Evolutionary conservation across 352 stramenopile species (phyloP).

Genomic region (Chrysophaeum taylorii): DNA sequence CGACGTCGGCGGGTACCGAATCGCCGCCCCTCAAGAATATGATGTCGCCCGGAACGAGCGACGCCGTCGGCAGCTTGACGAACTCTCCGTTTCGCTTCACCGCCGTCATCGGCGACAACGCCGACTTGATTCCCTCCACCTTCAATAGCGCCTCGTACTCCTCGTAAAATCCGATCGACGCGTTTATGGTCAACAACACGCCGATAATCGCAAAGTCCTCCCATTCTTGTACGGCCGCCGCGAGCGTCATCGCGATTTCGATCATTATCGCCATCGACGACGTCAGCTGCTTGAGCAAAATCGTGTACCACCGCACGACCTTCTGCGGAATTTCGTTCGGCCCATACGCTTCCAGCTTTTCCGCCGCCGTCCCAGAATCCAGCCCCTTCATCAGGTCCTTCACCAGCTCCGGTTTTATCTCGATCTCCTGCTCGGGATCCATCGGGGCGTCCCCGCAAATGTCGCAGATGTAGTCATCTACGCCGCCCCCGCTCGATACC

Average conservation of each 20-base stretch:
- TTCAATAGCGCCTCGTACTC: slow-evolving; percentile 44
- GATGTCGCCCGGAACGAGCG: slow-evolving; percentile 47
- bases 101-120: background rate
- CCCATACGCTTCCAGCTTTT: slow-evolving; percentile 65
- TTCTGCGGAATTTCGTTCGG: slow-evolving; percentile 63
- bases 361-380: slow-evolving; percentile 58
- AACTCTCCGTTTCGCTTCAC: slow-evolving; percentile 4
- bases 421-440: too few relatives aligned
- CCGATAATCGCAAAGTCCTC: slow-evolving; percentile 39
- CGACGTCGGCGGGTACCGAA: slow-evolving; percentile 79
- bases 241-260: slow-evolving; percentile 74
- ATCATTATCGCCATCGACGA: slow-evolving; percentile 78
- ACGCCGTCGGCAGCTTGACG: background rate
- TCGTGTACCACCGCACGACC: slow-evolving; percentile 27
- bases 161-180: slow-evolving; percentile 39
- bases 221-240: slow-evolving; percentile 39
- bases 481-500: too few relatives aligned
- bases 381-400: slow-evolving; percentile 39
- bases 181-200: slow-evolving; percentile 38
- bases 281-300: slow-evolving; percentile 52
- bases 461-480: too few relatives aligned
- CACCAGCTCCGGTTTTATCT: background rate
- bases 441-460: too few relatives aligned
- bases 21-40: slow-evolving; percentile 46
- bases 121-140: background rate